Evolutionary conservation across 2,329 filamentous ascomycete genomes (phyloP), one percentile per base, ranked within the genome.

Genomic region (Talaromyces sp.): DNA sequence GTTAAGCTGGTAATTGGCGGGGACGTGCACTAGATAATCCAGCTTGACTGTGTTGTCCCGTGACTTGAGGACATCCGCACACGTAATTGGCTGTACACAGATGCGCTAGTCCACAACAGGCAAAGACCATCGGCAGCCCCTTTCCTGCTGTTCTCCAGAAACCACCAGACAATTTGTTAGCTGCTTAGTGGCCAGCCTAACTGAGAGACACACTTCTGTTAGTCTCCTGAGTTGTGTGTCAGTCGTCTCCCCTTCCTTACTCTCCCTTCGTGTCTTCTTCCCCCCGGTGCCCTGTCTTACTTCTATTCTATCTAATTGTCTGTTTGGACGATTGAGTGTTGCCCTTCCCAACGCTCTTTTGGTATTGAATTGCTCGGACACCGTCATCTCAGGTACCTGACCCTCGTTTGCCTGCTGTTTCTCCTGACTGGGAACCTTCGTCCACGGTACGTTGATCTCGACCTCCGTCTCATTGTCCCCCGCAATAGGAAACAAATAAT

Each of bases 351-450:
- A 54, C 37, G 41, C 57, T 52, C 35, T 39, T 61, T 57, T 54
- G 33, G 22, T 57, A 33, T 61, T 50, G 41, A 57, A 43, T 62
- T 43, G 22, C 35, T 56, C 47, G 50, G 33, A 50, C 59, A 43
- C 35, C 35, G 54, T 52, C 54, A 31, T 54, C 27, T 35, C 50
- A 47, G 41, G 31, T 39, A 33, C 33, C 31, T 62, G 25, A 59
- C 56, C 39, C 27, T 59, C 56, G 56, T 65, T 61, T 56, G 41
- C 41, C 41, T 58, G 49, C 15, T 58, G 58, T 50, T 61, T 61
- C 61, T 63, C 61, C 61, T 63, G 61, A 63, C 61, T 63, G 61
- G 61, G 61, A 63, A 57, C 50, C 50, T 47, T 49, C 45, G 61
- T 62, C 61, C 61, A 63, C 61, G 61, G 61, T 63, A 63, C 61